phyloP scores from a whole-genome alignment of 208 protist genomes.

The Trichomonas vaginalis region DNA sequence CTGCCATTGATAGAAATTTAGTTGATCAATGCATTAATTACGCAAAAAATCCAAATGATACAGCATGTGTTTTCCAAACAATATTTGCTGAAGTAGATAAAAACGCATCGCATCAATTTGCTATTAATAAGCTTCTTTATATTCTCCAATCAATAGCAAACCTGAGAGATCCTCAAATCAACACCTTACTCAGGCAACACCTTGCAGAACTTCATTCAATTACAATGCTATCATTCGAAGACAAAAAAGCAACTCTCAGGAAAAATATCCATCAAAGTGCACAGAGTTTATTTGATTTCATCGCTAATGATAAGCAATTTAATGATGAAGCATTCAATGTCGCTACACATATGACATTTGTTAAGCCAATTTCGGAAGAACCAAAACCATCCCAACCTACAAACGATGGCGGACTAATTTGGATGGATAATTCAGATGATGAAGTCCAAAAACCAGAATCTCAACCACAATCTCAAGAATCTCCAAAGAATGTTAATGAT shows the following conservation, averaged over 20 bases:
- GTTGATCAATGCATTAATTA: background rate
- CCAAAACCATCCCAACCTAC: background rate
- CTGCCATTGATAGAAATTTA: background rate
- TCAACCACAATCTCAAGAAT: background rate
- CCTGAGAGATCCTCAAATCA: background rate
- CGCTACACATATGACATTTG: background rate
- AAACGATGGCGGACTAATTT: background rate
- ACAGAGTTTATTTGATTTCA: background rate
- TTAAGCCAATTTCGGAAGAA: background rate
- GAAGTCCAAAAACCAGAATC: background rate
- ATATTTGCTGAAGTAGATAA: background rate
- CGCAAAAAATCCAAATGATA: background rate
- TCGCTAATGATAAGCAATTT: background rate
- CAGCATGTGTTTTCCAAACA: background rate
- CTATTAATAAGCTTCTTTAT: background rate
- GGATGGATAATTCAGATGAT: background rate
- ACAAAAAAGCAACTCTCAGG: background rate
- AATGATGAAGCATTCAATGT: background rate
- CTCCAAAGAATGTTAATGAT: background rate
- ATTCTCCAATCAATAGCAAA: background rate
- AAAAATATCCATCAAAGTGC: background rate
- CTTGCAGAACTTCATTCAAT: background rate
- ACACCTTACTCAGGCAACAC: background rate
- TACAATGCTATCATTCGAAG: background rate
- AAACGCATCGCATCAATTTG: background rate